Evolutionary conservation across 306 rosid genomes (phyloP).

Genomic region (Sindora glabra): DNA sequence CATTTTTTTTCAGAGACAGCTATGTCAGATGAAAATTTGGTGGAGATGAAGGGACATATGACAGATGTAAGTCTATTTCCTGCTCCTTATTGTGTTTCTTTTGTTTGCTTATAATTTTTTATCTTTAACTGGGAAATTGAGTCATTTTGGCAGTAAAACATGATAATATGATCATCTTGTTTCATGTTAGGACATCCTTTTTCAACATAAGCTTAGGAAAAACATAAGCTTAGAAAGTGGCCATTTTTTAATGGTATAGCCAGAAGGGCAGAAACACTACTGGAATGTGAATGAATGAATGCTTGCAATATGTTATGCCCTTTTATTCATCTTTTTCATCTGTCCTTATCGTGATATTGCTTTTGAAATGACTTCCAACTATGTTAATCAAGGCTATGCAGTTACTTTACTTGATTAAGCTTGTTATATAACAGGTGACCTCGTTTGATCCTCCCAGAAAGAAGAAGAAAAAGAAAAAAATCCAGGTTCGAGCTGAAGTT

Average conservation of each 20-base stretch:
- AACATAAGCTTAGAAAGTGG: no score
- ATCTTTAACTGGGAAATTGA: no score
- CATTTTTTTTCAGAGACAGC: not conserved
- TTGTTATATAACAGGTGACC: not conserved
- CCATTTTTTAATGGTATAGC: not conserved
- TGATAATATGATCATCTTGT: no score
- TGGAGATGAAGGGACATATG: not conserved
- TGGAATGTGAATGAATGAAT: not conserved
- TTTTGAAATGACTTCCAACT: no score
- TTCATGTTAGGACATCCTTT: no score
- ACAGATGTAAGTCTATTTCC: not conserved
- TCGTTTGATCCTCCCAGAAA: not conserved
- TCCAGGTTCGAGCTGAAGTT: constrained; percentile 7
- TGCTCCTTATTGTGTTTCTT: not conserved
- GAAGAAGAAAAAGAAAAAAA: constrained; percentile 6
- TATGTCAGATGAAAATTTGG: not conserved
- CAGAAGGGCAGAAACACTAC: not conserved
- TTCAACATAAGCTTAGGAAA: not conserved
- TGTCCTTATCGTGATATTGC: no score
- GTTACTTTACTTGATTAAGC: not conserved
- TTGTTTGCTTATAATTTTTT: no score
- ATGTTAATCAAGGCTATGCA: not conserved
- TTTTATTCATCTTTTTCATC: not conserved
- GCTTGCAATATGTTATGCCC: not conserved
- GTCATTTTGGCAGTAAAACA: no score